Conservation (phyloP, 257 asterid genomes). For the Nicotiana sylvestris region DNA sequence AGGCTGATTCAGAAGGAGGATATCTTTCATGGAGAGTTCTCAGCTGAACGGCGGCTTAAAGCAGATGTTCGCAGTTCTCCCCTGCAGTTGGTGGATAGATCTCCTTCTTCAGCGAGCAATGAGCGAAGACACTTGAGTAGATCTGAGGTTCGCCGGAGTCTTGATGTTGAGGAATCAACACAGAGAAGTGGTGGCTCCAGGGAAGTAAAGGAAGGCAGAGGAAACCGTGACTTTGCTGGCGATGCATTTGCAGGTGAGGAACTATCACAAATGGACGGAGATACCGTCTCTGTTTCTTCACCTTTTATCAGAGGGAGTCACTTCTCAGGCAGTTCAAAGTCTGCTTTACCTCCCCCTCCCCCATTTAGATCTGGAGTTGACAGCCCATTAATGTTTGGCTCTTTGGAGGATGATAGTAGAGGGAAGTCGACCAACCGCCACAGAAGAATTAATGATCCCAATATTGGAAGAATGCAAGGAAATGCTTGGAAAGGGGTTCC, state of each 20-base stretch:
- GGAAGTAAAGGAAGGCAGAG: constrained; percentile 70
- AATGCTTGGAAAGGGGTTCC: constrained; percentile 90
- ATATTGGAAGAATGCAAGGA: constrained; percentile 72
- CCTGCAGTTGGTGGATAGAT: constrained; percentile 53
- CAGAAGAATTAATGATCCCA: constrained; percentile 75
- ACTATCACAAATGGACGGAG: constrained; percentile 54
- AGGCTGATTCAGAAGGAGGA: constrained; percentile 65
- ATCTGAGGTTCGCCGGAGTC: constrained; percentile 58
- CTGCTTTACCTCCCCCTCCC: constrained; percentile 57
- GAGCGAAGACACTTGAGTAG: constrained; percentile 59
- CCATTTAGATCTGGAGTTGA: constrained; percentile 57
- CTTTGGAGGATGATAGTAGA: constrained; percentile 74
- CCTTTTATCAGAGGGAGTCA: constrained; percentile 63
- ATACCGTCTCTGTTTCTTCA: constrained; percentile 63
- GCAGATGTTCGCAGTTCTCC: constrained; percentile 66
- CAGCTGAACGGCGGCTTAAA: constrained; percentile 69
- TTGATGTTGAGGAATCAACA: constrained; percentile 65
- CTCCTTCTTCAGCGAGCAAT: constrained; percentile 56
- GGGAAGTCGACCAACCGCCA: constrained; percentile 62
- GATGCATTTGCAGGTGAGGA: constrained; percentile 68
- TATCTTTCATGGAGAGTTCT: constrained; percentile 47
- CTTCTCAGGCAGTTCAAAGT: constrained; percentile 55
- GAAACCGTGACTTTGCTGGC: constrained; percentile 43
- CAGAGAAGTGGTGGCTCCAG: constrained; percentile 71
- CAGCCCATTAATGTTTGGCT: constrained; percentile 53